Conservation (phyloP, 2,329 filamentous ascomycete genomes). For the Microcyclospora pomicola region DNA sequence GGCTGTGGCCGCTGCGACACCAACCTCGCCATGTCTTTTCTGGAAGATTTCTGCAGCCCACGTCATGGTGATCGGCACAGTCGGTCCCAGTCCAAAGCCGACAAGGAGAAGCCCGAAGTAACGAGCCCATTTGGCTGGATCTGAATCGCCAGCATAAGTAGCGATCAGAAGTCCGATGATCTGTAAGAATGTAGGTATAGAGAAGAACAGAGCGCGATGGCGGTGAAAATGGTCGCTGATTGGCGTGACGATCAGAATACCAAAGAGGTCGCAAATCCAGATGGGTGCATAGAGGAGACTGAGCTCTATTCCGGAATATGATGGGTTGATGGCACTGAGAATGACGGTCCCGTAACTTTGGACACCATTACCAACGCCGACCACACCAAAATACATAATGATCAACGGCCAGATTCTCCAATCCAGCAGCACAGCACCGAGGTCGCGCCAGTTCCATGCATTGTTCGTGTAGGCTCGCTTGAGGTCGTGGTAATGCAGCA, state of each 20-base stretch:
- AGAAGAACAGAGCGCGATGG: slow-evolving; percentile 69
- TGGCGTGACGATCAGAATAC: slow-evolving; percentile 73
- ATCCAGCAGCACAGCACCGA: slow-evolving; percentile 59
- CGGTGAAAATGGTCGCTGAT: slow-evolving; percentile 77
- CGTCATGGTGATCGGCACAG: slow-evolving; percentile 85
- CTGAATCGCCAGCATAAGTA: slow-evolving; percentile 55
- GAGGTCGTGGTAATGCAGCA: slow-evolving; percentile 72
- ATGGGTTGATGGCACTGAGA: slow-evolving; percentile 62
- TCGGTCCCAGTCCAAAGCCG: slow-evolving; percentile 79
- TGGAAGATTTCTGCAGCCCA: slow-evolving; percentile 90
- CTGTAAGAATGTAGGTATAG: slow-evolving; percentile 59
- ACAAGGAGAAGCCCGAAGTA: slow-evolving; percentile 84
- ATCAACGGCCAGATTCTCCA: slow-evolving; percentile 80
- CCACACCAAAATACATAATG: slow-evolving; percentile 90
- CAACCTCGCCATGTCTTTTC: slow-evolving; percentile 75
- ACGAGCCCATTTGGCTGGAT: slow-evolving; percentile 55
- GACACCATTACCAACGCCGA: slow-evolving; percentile 80
- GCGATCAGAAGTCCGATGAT: slow-evolving; percentile 69
- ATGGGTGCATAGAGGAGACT: slow-evolving; percentile 81
- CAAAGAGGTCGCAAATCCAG: slow-evolving; percentile 72
- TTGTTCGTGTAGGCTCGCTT: slow-evolving; percentile 64
- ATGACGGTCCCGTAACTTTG: slow-evolving; percentile 82
- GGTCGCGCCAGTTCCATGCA: slow-evolving; percentile 58
- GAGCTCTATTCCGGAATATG: slow-evolving; percentile 58
- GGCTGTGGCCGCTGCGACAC: slow-evolving; percentile 72